A percentile compares a stretch with the other conserved stretches of the same genome.
Conservation (phyloP, 2,329 filamentous ascomycete species). For the Claviceps citrina region DNA sequence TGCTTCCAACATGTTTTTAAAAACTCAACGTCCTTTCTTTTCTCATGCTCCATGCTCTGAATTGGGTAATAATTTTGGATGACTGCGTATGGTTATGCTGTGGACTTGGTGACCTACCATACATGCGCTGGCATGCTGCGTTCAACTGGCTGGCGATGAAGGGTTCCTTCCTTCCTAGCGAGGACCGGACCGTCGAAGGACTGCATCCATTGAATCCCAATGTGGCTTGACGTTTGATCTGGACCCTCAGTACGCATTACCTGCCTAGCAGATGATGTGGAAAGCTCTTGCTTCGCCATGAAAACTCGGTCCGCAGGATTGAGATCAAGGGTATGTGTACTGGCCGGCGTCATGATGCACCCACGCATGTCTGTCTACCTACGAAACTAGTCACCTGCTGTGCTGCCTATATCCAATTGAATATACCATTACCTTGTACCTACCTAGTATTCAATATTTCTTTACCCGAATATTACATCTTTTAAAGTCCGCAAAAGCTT, state of each 20-base stretch:
- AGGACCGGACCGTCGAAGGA: background rate
- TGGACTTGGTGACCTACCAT: no score
- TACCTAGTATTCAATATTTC: no score
- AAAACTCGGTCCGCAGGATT: background rate
- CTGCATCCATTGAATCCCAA: background rate
- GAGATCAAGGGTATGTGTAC: background rate
- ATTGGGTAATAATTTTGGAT: no score
- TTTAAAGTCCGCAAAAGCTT: background rate
- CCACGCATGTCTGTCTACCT: background rate
- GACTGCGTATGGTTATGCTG: no score
- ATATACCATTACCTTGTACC: background rate
- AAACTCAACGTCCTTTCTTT: background rate
- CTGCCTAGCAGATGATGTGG: background rate
- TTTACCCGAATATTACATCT: background rate
- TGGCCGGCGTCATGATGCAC: background rate
- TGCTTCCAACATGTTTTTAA: constrained; percentile 18
- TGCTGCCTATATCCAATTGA: background rate
- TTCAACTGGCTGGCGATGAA: no score
- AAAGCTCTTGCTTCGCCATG: background rate
- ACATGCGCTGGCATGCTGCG: no score
- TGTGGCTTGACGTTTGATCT: background rate
- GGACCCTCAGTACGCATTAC: no score
- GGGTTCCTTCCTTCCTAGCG: no score
- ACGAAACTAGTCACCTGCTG: background rate
- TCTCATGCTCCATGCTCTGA: no score